Base-by-base conservation (phyloP, 2,329 filamentous ascomycete species). In the Phaeosphaeriaceae sp. region DNA sequence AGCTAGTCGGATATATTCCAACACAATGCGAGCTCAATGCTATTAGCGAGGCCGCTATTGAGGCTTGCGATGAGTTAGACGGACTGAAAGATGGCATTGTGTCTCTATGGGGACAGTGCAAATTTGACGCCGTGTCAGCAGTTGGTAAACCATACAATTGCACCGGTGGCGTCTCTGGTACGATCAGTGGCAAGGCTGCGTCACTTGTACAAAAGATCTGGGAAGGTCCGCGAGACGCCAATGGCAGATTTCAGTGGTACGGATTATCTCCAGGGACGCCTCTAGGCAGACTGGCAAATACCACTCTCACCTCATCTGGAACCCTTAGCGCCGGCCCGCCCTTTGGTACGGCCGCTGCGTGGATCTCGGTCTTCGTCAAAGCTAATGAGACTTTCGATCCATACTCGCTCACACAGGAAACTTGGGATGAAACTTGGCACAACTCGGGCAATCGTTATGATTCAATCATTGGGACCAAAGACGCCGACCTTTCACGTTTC, bases 51-150 rank as follows among this genome's bases (percentile, higher is more conserved):
- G 64, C 60, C 1, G 65, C 66, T 2, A 55, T 69, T 1, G 56
- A 28, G 5, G 61, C 58, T 11, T 76, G 72, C 49, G 73, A 74
- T 48, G 55, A 28, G 1, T 28, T 65, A 0, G 73, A 75, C 22
- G 68, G 69, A 6, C 44, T 67, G 3, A 9, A 70, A 9, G 68
- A 70, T 48, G 59, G 53, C 5, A 58, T 74, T 11, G 60, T 73
- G n/a, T 44, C 42, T 44, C 30, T 35, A 35, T 40, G 26, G 26
- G 26, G 26, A 9, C 26, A 28, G 26, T 28, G 26, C 26, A 28
- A 28, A 5, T 28, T 28, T 9, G 9, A 28, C 26, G 26, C 26
- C 9, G 26, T 9, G 9, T 28, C 26, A 28, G 26, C 26, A 28
- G 26, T 28, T 28, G 26, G 26, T 9, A 28, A 28, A 28, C 26